Evolutionary conservation across 352 stramenopile genomes (phyloP).

Genomic region (Phytopythium ostracodes): DNA sequence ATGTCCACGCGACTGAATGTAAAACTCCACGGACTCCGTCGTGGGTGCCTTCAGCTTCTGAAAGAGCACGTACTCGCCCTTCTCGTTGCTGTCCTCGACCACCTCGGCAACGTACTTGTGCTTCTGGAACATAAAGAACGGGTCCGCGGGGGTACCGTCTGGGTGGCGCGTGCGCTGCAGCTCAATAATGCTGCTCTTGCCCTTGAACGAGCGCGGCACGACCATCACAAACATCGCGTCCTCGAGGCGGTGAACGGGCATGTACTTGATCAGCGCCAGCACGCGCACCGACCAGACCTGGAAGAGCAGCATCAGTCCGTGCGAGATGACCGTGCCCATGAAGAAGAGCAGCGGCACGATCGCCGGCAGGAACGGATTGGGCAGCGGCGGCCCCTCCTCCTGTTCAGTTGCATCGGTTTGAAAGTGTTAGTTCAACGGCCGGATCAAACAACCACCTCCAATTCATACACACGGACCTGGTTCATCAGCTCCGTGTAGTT

Average conservation of each 20-base stretch:
- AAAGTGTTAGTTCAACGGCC: background rate
- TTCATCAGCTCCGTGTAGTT: slow-evolving; percentile 60
- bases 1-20: slow-evolving; percentile 49
- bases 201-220: slow-evolving; percentile 81
- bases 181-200: slow-evolving; percentile 81
- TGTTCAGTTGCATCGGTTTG: slow-evolving; percentile 4
- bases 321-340: slow-evolving; percentile 66
- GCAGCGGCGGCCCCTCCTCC: slow-evolving; percentile 66
- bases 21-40: slow-evolving; percentile 56
- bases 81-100: slow-evolving; percentile 42
- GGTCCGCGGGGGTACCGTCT: slow-evolving; percentile 31
- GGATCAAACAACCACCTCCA: background rate
- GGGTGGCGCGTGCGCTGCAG: slow-evolving; percentile 37
- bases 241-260: slow-evolving; percentile 47
- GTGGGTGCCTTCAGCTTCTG: slow-evolving; percentile 72
- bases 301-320: slow-evolving; percentile 86
- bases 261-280: slow-evolving; percentile 84
- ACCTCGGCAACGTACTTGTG: slow-evolving; percentile 82
- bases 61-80: slow-evolving; percentile 61
- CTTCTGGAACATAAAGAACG: slow-evolving; percentile 88
- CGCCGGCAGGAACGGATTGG: slow-evolving; percentile 87
- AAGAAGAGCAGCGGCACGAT: slow-evolving; percentile 89
- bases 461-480: slow-evolving; percentile 9
- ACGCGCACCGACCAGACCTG: slow-evolving; percentile 87
- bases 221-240: slow-evolving; percentile 80